These are phyloP conservation scores for Hevea brasiliensis DNA, from an alignment of 345 rosid genomes.

Conservation along the genomic window DNA sequence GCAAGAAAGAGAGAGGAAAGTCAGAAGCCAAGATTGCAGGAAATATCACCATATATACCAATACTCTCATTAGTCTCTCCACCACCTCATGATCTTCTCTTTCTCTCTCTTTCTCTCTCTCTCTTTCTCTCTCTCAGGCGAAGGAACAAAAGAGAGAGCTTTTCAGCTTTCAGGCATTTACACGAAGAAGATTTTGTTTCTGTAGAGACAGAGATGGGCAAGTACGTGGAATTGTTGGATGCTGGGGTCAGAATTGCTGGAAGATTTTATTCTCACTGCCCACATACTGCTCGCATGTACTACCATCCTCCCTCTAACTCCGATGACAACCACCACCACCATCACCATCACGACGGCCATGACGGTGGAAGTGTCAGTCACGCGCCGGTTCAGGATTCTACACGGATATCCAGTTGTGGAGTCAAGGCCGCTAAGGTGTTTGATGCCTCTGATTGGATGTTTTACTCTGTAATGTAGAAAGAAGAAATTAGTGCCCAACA, in stretches of 20 bases:
- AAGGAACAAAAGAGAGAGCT: too few relatives aligned
- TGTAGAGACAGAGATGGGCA: conserved; percentile 34
- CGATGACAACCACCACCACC: conserved; percentile 14
- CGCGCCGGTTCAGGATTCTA: conserved; percentile 3
- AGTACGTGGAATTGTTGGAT: conserved; percentile 49
- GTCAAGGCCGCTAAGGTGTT: conserved; percentile 23
- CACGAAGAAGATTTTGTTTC: too few relatives aligned
- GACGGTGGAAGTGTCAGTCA: background rate
- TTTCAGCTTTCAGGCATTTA: too few relatives aligned
- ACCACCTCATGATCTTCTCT: background rate
- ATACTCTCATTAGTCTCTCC: background rate
- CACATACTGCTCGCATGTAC: conserved; percentile 57
- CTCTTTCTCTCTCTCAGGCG: too few relatives aligned
- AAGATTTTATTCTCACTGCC: conserved; percentile 63
- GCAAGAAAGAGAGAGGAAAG: background rate
- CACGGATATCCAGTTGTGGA: conserved; percentile 1
- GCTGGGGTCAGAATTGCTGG: conserved; percentile 47
- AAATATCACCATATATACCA: conserved; percentile 15
- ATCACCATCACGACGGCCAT: conserved; percentile 10
- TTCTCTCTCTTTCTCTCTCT: too few relatives aligned
- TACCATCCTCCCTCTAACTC: conserved; percentile 55
- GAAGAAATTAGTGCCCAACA: background rate
- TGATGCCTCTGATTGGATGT: conserved; percentile 22
- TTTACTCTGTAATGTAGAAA: conserved; percentile 27
- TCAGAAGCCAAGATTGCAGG: background rate